Base-by-base conservation (phyloP, 2,329 filamentous ascomycete species). In the Fusarium sp. region DNA sequence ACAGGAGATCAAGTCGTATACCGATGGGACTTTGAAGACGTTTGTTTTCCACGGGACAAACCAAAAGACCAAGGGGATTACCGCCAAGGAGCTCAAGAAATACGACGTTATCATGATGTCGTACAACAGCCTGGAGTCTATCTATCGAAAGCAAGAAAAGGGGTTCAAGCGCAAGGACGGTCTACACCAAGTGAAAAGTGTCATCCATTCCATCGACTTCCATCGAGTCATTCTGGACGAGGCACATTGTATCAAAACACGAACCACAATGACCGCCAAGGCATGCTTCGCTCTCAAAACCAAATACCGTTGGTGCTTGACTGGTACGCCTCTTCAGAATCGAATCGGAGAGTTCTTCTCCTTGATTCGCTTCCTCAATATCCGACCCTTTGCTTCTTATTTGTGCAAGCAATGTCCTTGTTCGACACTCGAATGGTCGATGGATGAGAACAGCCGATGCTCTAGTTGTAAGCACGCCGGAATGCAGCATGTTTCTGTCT, bases 331-430 rank as follows among this genome's bases (percentile, higher is more conserved):
- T 0, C 87, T 99, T 1, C 95, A 99, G 75, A 99, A 98, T 73
- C 90, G 94, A 49, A 98, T 98, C 65, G 94, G 95, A 71, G 94
- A 98, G 75, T 96, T 97, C 76, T 97, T 98, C 78, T 98, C 94
- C 1, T 81, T 98, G 22, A 83, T 99, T 53, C 90, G 95, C 3
- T 99, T 99, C 76, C 84, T 99, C 28, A 91, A 97, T 74, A 84
- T 97, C 32, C 84, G 85, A 8, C 94, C 94, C 0, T 98, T 97
- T 75, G 90, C 94, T 7, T 93, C 92, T 65, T 99, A 99, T 74
- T 90, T 97, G 65, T 99, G 95, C 82, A 95, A 94, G 74, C 83
- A 87, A 54, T 99, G 95, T 73, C 75, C 84, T 5, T 99, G 95
- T 75, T 86, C 90, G 44, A 85, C 87, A 53, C 79, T 97, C 5